Percentiles rank a stretch among this genome's conserved stretches.
Evolutionary conservation across 2,329 filamentous ascomycete genomes (phyloP).

Genomic region (Claviceps sorghi): DNA sequence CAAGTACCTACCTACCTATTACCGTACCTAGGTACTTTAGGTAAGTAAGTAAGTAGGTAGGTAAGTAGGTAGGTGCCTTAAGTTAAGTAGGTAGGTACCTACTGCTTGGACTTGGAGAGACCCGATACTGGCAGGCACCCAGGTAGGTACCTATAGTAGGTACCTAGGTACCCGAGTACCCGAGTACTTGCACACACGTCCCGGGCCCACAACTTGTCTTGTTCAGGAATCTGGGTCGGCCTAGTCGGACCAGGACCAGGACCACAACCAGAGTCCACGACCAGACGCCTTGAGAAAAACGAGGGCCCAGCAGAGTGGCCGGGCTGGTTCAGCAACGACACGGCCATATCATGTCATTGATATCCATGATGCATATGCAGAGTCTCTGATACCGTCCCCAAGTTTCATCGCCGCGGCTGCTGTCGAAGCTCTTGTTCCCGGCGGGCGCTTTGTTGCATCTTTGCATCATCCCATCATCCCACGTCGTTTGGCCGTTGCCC

Average conservation of each 20-base stretch:
- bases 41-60: no score
- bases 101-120: no score
- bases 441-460: not conserved
- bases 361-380: not conserved
- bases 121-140: no score
- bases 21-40: no score
- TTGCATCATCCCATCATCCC: not conserved
- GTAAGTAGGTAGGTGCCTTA: no score
- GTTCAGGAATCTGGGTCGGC: conserved; percentile 13
- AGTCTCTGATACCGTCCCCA: conserved; percentile 10
- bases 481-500: not conserved
- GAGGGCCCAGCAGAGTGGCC: conserved; percentile 18
- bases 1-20: no score
- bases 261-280: not conserved
- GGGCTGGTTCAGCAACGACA: not conserved
- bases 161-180: no score
- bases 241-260: conserved; percentile 20
- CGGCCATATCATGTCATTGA: not conserved
- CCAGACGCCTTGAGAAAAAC: conserved; percentile 22
- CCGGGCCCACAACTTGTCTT: conserved; percentile 5
- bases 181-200: no score
- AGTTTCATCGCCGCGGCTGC: conserved; percentile 8
- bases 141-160: no score
- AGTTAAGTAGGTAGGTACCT: no score
- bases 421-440: conserved; percentile 1